Evolutionary conservation across 768 basidiomycete species (phyloP), one percentile per base, ranked within the genome.

Genomic region (Clitopilus hobsonii): DNA sequence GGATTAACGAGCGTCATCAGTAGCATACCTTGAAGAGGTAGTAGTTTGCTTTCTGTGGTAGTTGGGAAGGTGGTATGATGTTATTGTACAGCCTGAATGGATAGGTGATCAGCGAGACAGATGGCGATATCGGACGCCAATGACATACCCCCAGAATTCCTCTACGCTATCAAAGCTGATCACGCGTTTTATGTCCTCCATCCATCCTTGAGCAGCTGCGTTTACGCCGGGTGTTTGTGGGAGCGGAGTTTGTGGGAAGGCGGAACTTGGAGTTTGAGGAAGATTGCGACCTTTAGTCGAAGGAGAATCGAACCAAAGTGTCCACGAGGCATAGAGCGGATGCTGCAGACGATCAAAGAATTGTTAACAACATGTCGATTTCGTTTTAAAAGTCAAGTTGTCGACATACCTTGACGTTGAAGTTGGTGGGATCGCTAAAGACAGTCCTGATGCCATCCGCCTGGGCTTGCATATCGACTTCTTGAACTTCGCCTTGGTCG

Each of bases 141-240:
- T 26, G 3, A 76, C 87, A 63, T 63, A 91, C 90, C 96, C 96
- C 97, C 97, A 99, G 74, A 99, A 99, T 71, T 98, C 96, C 74
- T 99, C 97, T 18, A 99, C 97, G 56, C 89, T 91, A 65, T 96
- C 91, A 67, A 99, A 97, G 58, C 82, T 87, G 68, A 98, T 93
- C 53, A 99, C 96, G 54, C 91, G 89, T 65, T 95, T 93, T 66
- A 99, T 95, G 65, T 98, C 94, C 65, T 99, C 96, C 92, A 98
- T 97, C 97, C 97, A 99, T 20, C 90, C 91, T 67, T 84, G 83
- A 25, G 89, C 91, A 41, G 89, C 87, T 49, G 80, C 74, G 11
- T 76, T 82, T 45, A 45, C 41, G 55, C 87, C 76, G 38, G 91
- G 89, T 0, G 91, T 91, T 61, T 84, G 82, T 36, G 84, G 82